These are phyloP conservation scores for Cladorrhinum sp. DNA, from an alignment of 2,329 filamentous ascomycete genomes.

Conservation along the genomic window DNA sequence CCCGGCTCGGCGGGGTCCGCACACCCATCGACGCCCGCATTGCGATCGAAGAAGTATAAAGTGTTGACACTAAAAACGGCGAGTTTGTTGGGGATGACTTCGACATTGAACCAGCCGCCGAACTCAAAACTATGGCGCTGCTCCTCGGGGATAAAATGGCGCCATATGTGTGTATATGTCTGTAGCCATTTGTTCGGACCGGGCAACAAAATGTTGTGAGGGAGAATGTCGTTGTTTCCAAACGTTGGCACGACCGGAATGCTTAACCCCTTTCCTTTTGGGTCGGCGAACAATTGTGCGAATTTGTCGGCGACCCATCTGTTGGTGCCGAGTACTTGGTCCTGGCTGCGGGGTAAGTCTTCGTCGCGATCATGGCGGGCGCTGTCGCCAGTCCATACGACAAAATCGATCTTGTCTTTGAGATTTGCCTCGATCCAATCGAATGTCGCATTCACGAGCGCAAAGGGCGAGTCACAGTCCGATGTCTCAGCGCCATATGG, in stretches of 20 bases:
- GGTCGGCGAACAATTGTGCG: slow-evolving; percentile 64
- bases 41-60: slow-evolving; percentile 91
- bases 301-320: slow-evolving; percentile 73
- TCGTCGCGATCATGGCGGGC: slow-evolving; percentile 89
- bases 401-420: slow-evolving; percentile 78
- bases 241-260: slow-evolving; percentile 87
- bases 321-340: slow-evolving; percentile 78
- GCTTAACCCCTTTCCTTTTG: slow-evolving; percentile 54
- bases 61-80: slow-evolving; percentile 95
- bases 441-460: slow-evolving; percentile 84
- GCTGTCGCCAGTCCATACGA: slow-evolving; percentile 90
- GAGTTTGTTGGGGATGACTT: slow-evolving; percentile 81
- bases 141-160: slow-evolving; percentile 81
- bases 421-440: slow-evolving; percentile 80
- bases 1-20: slow-evolving; percentile 75
- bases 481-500: slow-evolving; percentile 80
- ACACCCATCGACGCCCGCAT: slow-evolving; percentile 91
- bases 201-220: slow-evolving; percentile 85
- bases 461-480: slow-evolving; percentile 80
- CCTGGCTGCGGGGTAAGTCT: slow-evolving; percentile 67
- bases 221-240: slow-evolving; percentile 96
- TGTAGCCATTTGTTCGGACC: slow-evolving; percentile 87
- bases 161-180: slow-evolving; percentile 76
- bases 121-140: slow-evolving; percentile 88
- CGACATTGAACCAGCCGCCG: slow-evolving; percentile 91